Conservation (phyloP, 2,329 filamentous ascomycete genomes). For the Microascus cirrosus region DNA sequence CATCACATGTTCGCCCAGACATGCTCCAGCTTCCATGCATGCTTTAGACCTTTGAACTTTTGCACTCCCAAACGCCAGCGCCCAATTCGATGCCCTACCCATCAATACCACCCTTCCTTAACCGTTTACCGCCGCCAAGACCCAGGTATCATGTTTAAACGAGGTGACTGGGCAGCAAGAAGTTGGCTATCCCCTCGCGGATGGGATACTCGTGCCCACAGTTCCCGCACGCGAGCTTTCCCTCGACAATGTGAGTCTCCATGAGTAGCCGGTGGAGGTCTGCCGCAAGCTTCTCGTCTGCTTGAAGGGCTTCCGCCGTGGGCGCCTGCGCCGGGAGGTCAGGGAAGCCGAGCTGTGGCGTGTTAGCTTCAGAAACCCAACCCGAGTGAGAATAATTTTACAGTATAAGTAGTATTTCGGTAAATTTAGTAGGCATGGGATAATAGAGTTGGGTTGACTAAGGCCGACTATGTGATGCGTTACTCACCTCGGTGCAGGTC, state of each 20-base stretch:
- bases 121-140: not conserved
- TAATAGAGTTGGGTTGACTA: not conserved
- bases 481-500: slow-evolving; percentile 65
- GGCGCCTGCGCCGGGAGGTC: slow-evolving; percentile 55
- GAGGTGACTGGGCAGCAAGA: slow-evolving; percentile 84
- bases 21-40: not conserved
- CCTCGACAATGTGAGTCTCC: slow-evolving; percentile 82
- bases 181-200: slow-evolving; percentile 94
- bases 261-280: slow-evolving; percentile 75
- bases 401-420: not conserved
- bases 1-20: not conserved
- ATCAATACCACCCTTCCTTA: not conserved
- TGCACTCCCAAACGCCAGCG: not conserved
- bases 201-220: slow-evolving; percentile 92
- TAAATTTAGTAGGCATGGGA: not conserved
- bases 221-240: slow-evolving; percentile 79
- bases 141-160: slow-evolving; percentile 34
- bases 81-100: not conserved
- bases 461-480: not conserved
- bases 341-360: slow-evolving; percentile 63
- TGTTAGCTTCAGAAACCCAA: not conserved
- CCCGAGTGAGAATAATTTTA: not conserved
- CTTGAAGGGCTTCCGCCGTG: slow-evolving; percentile 47
- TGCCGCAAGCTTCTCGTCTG: slow-evolving; percentile 58
- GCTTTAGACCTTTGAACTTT: not conserved